phyloP scores from a whole-genome alignment of 352 stramenopile genomes.

The Globisporangium sylvaticum region DNA sequence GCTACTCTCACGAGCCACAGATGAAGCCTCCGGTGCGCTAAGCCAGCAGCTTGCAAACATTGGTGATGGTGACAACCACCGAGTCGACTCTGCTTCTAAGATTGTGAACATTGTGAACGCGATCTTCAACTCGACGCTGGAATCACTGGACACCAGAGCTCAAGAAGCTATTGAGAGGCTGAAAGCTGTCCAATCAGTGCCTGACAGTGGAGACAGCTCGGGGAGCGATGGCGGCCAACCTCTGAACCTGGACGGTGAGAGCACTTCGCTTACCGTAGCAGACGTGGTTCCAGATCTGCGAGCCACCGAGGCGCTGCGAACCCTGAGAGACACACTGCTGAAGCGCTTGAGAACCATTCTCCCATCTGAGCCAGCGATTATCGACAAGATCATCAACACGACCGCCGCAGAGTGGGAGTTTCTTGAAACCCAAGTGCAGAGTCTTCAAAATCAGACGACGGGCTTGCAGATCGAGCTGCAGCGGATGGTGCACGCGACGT shows the following conservation, averaged over 20 bases:
- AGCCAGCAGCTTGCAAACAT: neutral
- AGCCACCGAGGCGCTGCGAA: neutral
- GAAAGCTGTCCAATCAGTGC: neutral
- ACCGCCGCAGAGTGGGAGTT: neutral
- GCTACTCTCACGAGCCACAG: neutral
- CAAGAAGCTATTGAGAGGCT: neutral
- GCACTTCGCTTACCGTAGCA: neutral
- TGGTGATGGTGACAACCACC: neutral
- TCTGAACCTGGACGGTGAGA: neutral
- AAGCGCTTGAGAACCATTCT: neutral
- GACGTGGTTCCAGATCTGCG: neutral
- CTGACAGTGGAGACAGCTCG: neutral
- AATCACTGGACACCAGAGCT: neutral
- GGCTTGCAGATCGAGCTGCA: constrained; percentile 6
- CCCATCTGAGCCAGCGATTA: neutral
- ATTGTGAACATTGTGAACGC: neutral
- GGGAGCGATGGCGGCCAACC: neutral
- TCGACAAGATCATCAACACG: constrained; percentile 9
- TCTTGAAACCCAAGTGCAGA: neutral
- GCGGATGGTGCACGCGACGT: neutral
- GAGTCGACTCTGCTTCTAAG: neutral
- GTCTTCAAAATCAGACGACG: neutral
- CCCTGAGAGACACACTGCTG: neutral
- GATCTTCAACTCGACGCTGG: constrained; percentile 3
- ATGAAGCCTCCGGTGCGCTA: neutral